phyloP scores from a whole-genome alignment of 371 early-diverging fungal genomes.

The Haplosporangium sp. region DNA sequence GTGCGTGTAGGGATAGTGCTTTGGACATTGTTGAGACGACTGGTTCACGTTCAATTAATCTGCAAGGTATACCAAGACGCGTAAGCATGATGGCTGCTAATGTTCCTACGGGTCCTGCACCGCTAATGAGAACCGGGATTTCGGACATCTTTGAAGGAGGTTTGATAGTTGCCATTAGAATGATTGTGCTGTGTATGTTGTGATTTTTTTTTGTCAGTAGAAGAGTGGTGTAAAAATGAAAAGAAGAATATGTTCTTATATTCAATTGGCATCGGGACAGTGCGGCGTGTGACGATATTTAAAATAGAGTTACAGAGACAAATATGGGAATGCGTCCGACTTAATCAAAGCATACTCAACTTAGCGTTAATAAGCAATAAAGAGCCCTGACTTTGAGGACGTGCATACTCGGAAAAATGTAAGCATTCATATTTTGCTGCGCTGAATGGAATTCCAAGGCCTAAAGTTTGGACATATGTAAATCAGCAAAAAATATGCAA shows the following conservation, averaged over 20 bases:
- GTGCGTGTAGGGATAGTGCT: constrained; percentile 45
- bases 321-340: constrained; percentile 10
- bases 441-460: too few relatives aligned
- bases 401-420: too few relatives aligned
- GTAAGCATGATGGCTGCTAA: constrained; percentile 46
- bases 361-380: too few relatives aligned
- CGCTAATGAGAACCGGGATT: constrained; percentile 52
- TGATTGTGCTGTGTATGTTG: background rate
- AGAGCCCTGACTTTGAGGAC: too few relatives aligned
- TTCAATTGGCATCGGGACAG: too few relatives aligned
- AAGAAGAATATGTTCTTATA: background rate
- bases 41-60: constrained; percentile 42
- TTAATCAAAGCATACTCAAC: background rate
- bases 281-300: background rate
- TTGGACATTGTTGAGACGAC: constrained; percentile 37
- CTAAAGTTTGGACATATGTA: too few relatives aligned
- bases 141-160: constrained; percentile 11
- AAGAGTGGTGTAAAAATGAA: background rate
- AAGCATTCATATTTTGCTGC: too few relatives aligned
- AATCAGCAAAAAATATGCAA: too few relatives aligned
- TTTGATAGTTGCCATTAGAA: background rate
- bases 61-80: constrained; percentile 37
- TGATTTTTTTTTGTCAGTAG: too few relatives aligned
- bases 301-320: background rate
- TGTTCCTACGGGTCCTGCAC: constrained; percentile 56